These are phyloP conservation scores for Discostella stelligera DNA, from an alignment of 352 stramenopile genomes.

Conservation along the genomic window DNA sequence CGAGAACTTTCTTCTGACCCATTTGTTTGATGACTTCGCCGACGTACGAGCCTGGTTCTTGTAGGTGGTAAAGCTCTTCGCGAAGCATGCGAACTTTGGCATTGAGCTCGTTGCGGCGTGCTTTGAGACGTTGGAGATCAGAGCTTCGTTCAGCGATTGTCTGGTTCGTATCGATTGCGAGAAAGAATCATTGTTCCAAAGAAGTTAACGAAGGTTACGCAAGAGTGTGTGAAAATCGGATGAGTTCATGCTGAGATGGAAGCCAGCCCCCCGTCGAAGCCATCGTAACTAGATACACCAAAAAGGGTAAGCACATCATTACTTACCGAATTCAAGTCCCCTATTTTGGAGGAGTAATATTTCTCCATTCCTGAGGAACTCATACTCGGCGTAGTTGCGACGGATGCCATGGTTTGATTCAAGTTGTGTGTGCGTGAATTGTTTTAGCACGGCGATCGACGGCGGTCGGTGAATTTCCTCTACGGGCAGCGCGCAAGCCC, in stretches of 20 bases:
- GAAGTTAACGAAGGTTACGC: no score
- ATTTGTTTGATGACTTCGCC: slow-evolving; percentile 99
- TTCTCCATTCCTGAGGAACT: slow-evolving; percentile 56
- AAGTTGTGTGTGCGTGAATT: background rate
- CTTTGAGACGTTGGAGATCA: slow-evolving; percentile 95
- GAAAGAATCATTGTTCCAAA: background rate
- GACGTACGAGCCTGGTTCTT: slow-evolving; percentile 97
- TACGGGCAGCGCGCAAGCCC: background rate
- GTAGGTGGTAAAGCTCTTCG: slow-evolving; percentile 97
- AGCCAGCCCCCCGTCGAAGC: no score
- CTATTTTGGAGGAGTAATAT: slow-evolving; percentile 76
- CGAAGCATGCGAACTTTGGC: slow-evolving; percentile 97
- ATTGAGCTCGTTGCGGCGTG: slow-evolving; percentile 99
- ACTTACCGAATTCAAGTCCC: slow-evolving; percentile 65
- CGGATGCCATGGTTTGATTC: slow-evolving; percentile 10
- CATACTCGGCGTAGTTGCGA: slow-evolving; percentile 7
- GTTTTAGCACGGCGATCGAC: background rate
- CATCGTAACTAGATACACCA: no score
- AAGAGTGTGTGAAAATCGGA: no score
- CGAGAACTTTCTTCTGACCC: slow-evolving; percentile 99
- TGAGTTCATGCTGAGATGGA: no score
- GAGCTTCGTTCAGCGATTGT: slow-evolving; percentile 70
- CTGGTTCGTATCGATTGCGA: slow-evolving; percentile 21
- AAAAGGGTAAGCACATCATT: background rate
- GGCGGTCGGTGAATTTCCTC: background rate